phyloP scores from a whole-genome alignment of 331 rosid species.

The Ulmus americana region DNA sequence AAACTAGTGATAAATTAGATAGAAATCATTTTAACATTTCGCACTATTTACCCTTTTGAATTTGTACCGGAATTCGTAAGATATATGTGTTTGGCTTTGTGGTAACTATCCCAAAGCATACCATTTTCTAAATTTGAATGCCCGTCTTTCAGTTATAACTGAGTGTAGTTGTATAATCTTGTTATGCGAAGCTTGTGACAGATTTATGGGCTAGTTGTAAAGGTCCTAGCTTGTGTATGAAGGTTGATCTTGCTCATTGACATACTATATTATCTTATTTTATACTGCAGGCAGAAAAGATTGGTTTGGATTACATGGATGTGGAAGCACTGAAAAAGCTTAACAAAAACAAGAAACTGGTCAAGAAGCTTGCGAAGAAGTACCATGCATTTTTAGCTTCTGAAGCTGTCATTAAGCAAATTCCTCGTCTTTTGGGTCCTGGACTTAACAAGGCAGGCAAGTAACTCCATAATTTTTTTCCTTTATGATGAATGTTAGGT shows the following conservation, averaged over 20 bases:
- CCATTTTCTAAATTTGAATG: too few relatives aligned
- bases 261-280: not conserved
- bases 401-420: conserved; percentile 81
- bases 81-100: too few relatives aligned
- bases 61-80: not conserved
- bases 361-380: conserved; percentile 77
- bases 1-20: not conserved
- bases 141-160: too few relatives aligned
- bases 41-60: not conserved
- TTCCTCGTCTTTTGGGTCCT: conserved; percentile 83
- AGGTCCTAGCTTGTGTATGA: too few relatives aligned
- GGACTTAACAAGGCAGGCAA: conserved; percentile 96
- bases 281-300: conserved; percentile 58
- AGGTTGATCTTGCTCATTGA: not conserved
- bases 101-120: too few relatives aligned
- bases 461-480: conserved; percentile 14
- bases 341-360: conserved; percentile 78
- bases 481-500: not conserved
- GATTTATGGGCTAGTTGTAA: too few relatives aligned
- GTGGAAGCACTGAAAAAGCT: conserved; percentile 79
- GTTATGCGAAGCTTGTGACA: too few relatives aligned
- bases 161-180: too few relatives aligned
- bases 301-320: conserved; percentile 71
- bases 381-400: conserved; percentile 86
- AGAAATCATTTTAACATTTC: not conserved